Conservation (phyloP, 805 yeast genomes). For the Zygoascus tannicola region DNA sequence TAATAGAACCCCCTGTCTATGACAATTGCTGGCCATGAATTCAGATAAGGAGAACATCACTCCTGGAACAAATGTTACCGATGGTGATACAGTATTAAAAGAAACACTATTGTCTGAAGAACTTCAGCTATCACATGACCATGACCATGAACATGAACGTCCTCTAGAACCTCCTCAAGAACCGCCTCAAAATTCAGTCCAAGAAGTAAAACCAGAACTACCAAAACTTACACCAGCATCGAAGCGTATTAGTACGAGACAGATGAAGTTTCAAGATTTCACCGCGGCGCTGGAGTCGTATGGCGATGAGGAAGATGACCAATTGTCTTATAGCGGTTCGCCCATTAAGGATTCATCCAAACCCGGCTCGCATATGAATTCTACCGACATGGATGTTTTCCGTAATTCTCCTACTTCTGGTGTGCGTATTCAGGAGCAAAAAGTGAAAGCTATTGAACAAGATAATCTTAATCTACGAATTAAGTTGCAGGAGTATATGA, state of each 20-base stretch:
- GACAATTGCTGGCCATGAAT: not conserved
- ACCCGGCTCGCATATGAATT: conserved; percentile 1
- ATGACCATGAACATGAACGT: not conserved
- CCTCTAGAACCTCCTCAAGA: not conserved
- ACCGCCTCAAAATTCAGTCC: not conserved
- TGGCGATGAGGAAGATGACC: not conserved
- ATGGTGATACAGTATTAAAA: not conserved
- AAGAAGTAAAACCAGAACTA: not conserved
- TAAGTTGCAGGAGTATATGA: not conserved
- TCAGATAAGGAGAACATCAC: not conserved
- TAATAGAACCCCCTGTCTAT: too few species aligned
- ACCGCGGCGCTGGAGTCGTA: not conserved
- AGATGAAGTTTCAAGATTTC: not conserved
- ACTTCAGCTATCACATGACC: too few species aligned
- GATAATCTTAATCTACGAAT: conserved; percentile 1
- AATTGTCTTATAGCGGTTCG: not conserved
- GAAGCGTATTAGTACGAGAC: not conserved
- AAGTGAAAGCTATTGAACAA: conserved; percentile 1
- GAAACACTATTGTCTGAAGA: not conserved
- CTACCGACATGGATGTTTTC: conserved; percentile 4
- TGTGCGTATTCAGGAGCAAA: not conserved
- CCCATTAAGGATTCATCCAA: not conserved
- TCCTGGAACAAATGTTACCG: not conserved
- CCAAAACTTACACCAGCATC: not conserved
- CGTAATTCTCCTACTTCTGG: not conserved